Base-by-base conservation (phyloP, 495 filamentous ascomycete genomes). In the Neurospora sp. region DNA sequence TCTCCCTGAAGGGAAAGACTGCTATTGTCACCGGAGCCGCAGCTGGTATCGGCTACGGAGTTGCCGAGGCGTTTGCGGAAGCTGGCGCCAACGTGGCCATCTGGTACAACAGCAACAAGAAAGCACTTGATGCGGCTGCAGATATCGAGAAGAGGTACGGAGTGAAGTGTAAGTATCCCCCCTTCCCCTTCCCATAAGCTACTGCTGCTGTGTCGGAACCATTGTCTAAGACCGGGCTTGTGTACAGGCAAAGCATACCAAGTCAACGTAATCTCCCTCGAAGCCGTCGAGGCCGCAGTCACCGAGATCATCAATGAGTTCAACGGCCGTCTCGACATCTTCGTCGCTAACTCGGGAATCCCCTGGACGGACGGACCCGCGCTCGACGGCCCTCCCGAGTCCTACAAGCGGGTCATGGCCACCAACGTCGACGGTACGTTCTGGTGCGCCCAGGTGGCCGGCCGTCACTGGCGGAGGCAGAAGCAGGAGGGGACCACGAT, bases 31-130 rank as follows among this genome's bases (percentile, higher is more conserved):
- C 93, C 5, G 94, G 94, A 40, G 92, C 92, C 31, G 92, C 87
- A 38, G 90, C 91, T 27, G 93, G 94, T 71, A 97, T 97, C 75
- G 94, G 94, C 40, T 83, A 92, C 5, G 87, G 88, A 9, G 88
- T 96, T 22, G 92, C 91, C n/a, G 84, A 94, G 44, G 92, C 86
- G 22, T 79, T 83, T 59, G 93, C 93, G 10, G 94, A 97, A 77
- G 90, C 92, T 31, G 94, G 94, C 44, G 93, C 94, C 42, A 93
- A 97, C 74, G 91, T 97, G 53, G 93, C 92, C 4, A 89, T 97
- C 39, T 95, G 92, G 90, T 97, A 94, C 77, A 93, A 93, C 78
- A 88, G 85, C 79, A 94, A 96, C 82, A 86, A 87, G 77, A 89
- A 91, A 74, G 90, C 90, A 8, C 73, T 89, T 47, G 87, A 90